These are phyloP conservation scores for Mucor lusitanicus DNA, from an alignment of 371 early-diverging fungal species.

Conservation along the genomic window DNA sequence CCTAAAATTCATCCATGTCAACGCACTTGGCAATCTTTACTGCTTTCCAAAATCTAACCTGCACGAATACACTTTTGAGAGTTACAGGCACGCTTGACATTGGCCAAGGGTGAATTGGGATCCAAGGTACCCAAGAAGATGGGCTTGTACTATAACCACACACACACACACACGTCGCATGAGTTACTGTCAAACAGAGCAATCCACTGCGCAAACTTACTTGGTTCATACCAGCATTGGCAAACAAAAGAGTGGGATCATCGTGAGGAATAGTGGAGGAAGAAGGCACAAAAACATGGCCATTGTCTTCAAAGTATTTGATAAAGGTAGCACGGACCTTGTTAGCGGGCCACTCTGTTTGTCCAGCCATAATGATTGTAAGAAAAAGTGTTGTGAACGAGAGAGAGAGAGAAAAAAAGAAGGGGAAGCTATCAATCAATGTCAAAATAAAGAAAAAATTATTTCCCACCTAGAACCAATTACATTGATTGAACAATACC, in stretches of 20 bases:
- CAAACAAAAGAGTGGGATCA: constrained; percentile 98
- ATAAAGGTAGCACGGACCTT: constrained; percentile 92
- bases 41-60: constrained; percentile 56
- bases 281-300: constrained; percentile 87
- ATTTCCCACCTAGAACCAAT: constrained; percentile 1
- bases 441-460: constrained; percentile 2
- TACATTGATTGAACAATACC: neutral
- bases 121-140: constrained; percentile 97
- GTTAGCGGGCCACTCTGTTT: constrained; percentile 72
- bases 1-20: constrained; percentile 59
- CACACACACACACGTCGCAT: too few species aligned
- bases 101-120: constrained; percentile 87
- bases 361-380: constrained; percentile 11
- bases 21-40: neutral
- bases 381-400: too few species aligned
- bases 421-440: neutral
- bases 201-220: constrained; percentile 31
- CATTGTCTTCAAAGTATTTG: constrained; percentile 83
- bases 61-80: constrained; percentile 99
- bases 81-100: constrained; percentile 93
- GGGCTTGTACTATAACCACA: constrained; percentile 84
- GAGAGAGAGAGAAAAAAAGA: neutral
- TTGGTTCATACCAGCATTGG: constrained; percentile 99
- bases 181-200: neutral
- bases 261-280: constrained; percentile 96